phyloP scores from a whole-genome alignment of 2,329 filamentous ascomycete genomes.

The Fonsecaea pugnacius region DNA sequence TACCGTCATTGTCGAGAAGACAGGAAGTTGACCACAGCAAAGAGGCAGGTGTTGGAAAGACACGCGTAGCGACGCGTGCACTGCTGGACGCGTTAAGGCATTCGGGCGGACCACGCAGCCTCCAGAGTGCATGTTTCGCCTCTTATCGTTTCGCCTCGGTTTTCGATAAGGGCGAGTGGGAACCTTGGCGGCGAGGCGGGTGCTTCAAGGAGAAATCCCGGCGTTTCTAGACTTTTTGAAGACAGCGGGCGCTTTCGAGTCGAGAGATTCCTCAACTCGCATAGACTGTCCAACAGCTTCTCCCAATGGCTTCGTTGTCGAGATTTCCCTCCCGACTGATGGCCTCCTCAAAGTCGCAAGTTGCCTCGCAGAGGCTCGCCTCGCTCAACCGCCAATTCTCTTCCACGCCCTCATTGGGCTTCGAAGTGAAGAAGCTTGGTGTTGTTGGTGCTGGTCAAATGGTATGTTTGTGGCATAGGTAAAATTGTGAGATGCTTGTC shows the following conservation, averaged over 20 bases:
- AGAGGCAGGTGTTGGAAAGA: not conserved
- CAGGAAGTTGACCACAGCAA: not conserved
- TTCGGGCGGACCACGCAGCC: not conserved
- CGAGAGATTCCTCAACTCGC: not conserved
- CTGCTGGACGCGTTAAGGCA: not conserved
- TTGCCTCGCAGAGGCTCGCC: conserved; percentile 44
- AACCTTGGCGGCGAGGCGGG: conserved; percentile 2
- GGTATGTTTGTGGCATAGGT: conserved; percentile 59
- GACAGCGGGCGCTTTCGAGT: conserved; percentile 2
- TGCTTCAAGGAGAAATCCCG: conserved; percentile 20
- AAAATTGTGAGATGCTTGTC: not conserved
- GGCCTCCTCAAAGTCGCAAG: conserved; percentile 41
- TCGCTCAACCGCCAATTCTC: conserved; percentile 65
- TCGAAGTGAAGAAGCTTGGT: conserved; percentile 82
- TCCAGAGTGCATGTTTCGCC: not conserved
- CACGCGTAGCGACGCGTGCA: not conserved
- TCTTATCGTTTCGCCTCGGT: not conserved
- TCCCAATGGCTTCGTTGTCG: conserved; percentile 31
- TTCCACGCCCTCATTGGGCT: conserved; percentile 63
- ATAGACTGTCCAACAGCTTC: conserved; percentile 4
- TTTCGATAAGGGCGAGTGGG: not conserved
- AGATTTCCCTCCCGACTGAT: conserved; percentile 43
- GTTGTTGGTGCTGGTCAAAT: conserved; percentile 96
- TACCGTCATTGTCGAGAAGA: not conserved
- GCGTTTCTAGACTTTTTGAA: conserved; percentile 6